These are phyloP conservation scores for Dimocarpus longan DNA, from an alignment of 345 rosid genomes.

Conservation along the genomic window DNA sequence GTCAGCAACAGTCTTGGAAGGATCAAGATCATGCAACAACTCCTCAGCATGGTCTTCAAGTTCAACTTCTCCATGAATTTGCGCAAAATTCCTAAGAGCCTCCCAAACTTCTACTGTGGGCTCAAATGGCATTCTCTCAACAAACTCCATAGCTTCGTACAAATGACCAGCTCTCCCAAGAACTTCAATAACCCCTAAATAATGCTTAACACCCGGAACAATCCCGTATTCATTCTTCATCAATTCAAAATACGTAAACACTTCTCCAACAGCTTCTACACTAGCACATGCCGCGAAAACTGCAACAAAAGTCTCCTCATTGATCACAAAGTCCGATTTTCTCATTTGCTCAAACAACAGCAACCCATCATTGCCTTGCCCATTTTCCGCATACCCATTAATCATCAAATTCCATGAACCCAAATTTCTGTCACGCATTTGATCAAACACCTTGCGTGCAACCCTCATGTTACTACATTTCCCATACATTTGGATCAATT, in stretches of 20 bases:
- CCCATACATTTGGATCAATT: constrained; percentile 35
- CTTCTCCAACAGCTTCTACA: constrained; percentile 40
- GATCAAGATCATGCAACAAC: constrained; percentile 39
- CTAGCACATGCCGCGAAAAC: constrained; percentile 50
- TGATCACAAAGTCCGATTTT: constrained; percentile 26
- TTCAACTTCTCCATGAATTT: constrained; percentile 57
- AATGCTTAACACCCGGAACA: constrained; percentile 44
- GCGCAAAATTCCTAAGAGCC: constrained; percentile 37
- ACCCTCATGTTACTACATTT: constrained; percentile 39
- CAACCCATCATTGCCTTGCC: constrained; percentile 45
- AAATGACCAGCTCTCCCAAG: constrained; percentile 48
- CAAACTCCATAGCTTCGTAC: constrained; percentile 53
- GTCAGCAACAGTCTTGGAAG: constrained; percentile 25
- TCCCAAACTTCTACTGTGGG: constrained; percentile 43
- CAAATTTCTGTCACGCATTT: constrained; percentile 46
- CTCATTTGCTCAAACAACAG: constrained; percentile 51
- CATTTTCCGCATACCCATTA: constrained; percentile 43
- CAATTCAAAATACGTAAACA: constrained; percentile 36
- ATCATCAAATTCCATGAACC: constrained; percentile 50
- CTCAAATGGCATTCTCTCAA: constrained; percentile 50
- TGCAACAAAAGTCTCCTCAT: constrained; percentile 36
- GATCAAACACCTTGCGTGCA: constrained; percentile 58
- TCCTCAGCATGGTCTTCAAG: constrained; percentile 48
- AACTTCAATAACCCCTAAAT: constrained; percentile 39
- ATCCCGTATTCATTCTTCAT: constrained; percentile 44